A percentile compares a stretch with the other conserved stretches of the same genome.
Conservation (phyloP, 1,284 basidiomycete species). For the Coriolopsis trogii region DNA sequence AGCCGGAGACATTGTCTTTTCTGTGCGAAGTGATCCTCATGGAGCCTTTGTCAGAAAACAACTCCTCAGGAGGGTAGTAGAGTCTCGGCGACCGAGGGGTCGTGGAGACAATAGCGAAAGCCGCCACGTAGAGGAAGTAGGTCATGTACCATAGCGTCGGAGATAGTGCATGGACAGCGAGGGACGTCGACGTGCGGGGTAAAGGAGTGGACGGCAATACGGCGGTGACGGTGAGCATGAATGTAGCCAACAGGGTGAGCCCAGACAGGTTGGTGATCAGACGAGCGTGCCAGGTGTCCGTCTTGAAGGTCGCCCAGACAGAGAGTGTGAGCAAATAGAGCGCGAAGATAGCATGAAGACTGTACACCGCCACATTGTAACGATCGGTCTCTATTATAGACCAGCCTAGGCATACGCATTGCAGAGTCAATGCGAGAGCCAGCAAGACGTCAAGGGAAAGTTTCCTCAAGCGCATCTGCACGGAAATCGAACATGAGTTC, state of each 20-base stretch:
- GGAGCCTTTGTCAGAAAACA: constrained; percentile 76
- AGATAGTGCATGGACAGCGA: background rate
- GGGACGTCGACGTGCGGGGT: constrained; percentile 1
- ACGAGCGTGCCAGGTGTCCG: constrained; percentile 55
- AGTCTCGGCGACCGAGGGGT: constrained; percentile 75
- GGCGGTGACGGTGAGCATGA: constrained; percentile 48
- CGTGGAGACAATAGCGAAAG: constrained; percentile 52
- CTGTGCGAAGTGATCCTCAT: constrained; percentile 55
- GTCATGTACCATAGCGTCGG: constrained; percentile 48
- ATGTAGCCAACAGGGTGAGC: constrained; percentile 57
- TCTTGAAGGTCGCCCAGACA: constrained; percentile 54
- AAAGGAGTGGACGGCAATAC: constrained; percentile 64
- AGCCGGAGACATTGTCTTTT: constrained; percentile 68
- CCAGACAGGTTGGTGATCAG: constrained; percentile 70
- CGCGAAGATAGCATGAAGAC: constrained; percentile 58
- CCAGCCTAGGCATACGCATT: constrained; percentile 58
- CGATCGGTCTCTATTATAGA: constrained; percentile 29
- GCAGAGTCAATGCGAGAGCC: constrained; percentile 48
- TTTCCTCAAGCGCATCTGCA: constrained; percentile 47
- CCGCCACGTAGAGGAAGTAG: constrained; percentile 52
- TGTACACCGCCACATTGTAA: constrained; percentile 38
- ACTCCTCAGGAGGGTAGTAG: constrained; percentile 67
- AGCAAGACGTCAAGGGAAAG: constrained; percentile 48
- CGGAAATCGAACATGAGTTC: background rate
- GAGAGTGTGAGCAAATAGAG: constrained; percentile 63